Conservation (phyloP, 352 stramenopile species). For the Phytophthora hybrid region DNA sequence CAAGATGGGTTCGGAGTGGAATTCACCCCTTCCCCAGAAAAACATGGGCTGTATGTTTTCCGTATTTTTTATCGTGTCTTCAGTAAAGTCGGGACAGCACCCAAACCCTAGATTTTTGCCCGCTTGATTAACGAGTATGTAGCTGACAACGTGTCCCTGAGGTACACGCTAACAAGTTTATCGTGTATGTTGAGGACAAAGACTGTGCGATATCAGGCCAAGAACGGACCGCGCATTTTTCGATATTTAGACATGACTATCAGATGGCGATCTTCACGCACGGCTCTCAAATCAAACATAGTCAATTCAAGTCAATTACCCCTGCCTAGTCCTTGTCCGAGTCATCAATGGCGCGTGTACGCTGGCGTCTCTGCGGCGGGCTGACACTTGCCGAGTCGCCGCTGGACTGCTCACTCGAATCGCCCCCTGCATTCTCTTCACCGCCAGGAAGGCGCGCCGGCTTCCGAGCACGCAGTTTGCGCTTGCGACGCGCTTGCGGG, state of each 20-base stretch:
- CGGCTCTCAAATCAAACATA: too few relatives aligned
- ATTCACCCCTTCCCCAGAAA: too few relatives aligned
- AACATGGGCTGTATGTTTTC: too few relatives aligned
- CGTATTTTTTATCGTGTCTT: not conserved
- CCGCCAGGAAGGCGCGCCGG: too few relatives aligned
- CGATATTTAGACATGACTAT: not conserved
- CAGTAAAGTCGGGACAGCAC: not conserved
- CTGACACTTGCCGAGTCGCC: not conserved
- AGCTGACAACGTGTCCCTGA: too few relatives aligned
- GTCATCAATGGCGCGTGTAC: not conserved
- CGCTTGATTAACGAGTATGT: too few relatives aligned
- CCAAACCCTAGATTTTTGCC: not conserved
- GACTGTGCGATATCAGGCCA: too few relatives aligned
- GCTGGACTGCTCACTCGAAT: not conserved
- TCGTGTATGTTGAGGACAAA: too few relatives aligned
- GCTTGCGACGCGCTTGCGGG: not conserved
- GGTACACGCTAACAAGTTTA: too few relatives aligned
- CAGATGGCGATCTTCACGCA: not conserved
- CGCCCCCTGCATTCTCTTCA: not conserved
- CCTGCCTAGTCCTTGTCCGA: not conserved
- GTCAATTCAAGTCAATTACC: too few relatives aligned
- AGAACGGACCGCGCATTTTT: not conserved
- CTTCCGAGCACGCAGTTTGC: not conserved
- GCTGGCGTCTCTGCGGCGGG: not conserved
- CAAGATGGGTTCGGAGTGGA: too few relatives aligned